Base-by-base conservation (phyloP, 495 filamentous ascomycete genomes). In the Talaromyces wortmannii region DNA sequence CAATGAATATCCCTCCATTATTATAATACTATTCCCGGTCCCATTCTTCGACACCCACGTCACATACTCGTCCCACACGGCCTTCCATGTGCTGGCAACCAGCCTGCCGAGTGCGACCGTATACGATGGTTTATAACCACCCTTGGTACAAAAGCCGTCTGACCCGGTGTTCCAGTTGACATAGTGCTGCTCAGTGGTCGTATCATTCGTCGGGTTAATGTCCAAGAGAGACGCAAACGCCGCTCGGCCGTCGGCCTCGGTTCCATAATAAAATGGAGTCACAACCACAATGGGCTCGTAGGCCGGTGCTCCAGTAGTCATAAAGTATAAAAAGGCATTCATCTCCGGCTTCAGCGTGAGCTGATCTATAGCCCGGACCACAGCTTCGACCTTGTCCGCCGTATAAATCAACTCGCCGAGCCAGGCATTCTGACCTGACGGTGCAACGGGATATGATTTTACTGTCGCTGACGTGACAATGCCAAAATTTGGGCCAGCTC, bases 401-500 rank as follows among this genome's bases (percentile, higher is more conserved):
- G 49, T 60, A 63, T 68, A 78, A 18, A 67, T 67, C 47, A 72
- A 57, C 2, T 65, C 69, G 44, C 62, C 61, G 33, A 67, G 31
- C 48, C 52, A 70, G 23, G 67, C 67, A 2, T 59, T 67, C 43
- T 67, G 33, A 17, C 15, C 32, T 46, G 40, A 17, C 31, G 61
- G 42, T 10, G 50, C 40, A 43, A 43, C 36, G 6, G 50, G 52
- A 30, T 55, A 57, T 12, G 61, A 45, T 59, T 55, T 62, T 17
- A 59, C 18, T 33, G 44, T 45, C 16, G 59, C 61, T 30, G 45
- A 52, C n/a, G 60, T 64, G 5, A 73, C 74, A 7, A 78, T 67
- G 5, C 76, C 77, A 53, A 79, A 79, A 42, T 68, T 73, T 43
- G 71, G 66, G 0, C 76, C 74, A 1, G 74, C 77, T 6, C 74